Conservation (phyloP, 345 rosid species). For the Pelargonium nanum region DNA sequence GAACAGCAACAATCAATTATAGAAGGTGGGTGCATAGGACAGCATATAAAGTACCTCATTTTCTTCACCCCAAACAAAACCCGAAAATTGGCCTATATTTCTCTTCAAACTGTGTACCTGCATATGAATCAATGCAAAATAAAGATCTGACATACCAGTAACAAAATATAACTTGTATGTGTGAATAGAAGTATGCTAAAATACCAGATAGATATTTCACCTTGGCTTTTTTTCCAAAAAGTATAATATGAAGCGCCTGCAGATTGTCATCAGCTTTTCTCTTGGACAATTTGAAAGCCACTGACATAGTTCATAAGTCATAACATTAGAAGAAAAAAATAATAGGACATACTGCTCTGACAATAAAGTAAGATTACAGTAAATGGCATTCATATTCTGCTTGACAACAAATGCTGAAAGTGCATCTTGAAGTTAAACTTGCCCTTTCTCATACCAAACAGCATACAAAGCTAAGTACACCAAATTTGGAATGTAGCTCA, state of each 20-base stretch:
- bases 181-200: not conserved
- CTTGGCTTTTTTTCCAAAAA: constrained; percentile 97
- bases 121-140: constrained; percentile 5
- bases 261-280: constrained; percentile 86
- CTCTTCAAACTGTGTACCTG: constrained; percentile 74
- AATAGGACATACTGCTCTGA: not conserved
- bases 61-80: constrained; percentile 74
- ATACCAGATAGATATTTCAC: constrained; percentile 18
- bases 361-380: not conserved
- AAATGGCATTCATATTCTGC: not conserved
- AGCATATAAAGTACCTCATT: constrained; percentile 49
- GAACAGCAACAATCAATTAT: too few species aligned
- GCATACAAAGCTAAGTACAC: not conserved
- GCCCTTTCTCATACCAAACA: not conserved
- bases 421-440: not conserved
- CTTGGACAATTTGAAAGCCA: constrained; percentile 94
- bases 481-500: not conserved
- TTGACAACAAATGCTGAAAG: not conserved
- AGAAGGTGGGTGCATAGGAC: constrained; percentile 1
- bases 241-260: constrained; percentile 59
- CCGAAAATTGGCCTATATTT: constrained; percentile 87
- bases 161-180: not conserved
- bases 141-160: not conserved
- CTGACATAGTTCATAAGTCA: constrained; percentile 53
- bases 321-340: not conserved